phyloP scores from a whole-genome alignment of 129 eudicot genomes.

The Centella asiatica region DNA sequence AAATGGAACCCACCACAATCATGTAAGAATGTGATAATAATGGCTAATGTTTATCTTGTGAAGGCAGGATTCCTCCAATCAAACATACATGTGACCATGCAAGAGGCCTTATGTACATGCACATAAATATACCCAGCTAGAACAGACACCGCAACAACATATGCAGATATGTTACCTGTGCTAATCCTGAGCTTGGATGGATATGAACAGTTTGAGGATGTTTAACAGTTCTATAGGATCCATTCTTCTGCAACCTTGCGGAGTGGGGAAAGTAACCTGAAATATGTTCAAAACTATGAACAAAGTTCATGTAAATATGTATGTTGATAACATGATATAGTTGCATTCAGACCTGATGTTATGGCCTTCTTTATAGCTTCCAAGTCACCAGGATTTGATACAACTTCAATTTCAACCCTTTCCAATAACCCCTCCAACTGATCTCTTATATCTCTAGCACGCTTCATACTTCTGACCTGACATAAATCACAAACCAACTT shows the following conservation, averaged over 20 bases:
- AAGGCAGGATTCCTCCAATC: too few relatives aligned
- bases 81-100: neutral
- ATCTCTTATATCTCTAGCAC: slow-evolving; percentile 90
- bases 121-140: neutral
- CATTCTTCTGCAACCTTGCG: slow-evolving; percentile 79
- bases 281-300: neutral
- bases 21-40: too few relatives aligned
- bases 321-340: neutral
- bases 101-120: neutral
- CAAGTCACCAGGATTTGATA: slow-evolving; percentile 59
- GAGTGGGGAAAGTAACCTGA: slow-evolving; percentile 86
- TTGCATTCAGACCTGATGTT: slow-evolving; percentile 43
- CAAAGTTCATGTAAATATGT: neutral
- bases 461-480: slow-evolving; percentile 96
- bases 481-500: neutral
- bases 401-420: slow-evolving; percentile 80
- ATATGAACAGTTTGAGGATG: slow-evolving; percentile 85
- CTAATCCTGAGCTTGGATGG: slow-evolving; percentile 95
- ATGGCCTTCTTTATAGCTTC: slow-evolving; percentile 80
- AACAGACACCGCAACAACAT: neutral
- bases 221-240: slow-evolving; percentile 82
- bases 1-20: slow-evolving; percentile 9
- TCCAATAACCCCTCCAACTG: slow-evolving; percentile 86
- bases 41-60: too few relatives aligned
- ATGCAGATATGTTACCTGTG: slow-evolving; percentile 48